Base-by-base conservation (phyloP, 192 early-diverging fungal genomes). In the Coemansia sp. region DNA sequence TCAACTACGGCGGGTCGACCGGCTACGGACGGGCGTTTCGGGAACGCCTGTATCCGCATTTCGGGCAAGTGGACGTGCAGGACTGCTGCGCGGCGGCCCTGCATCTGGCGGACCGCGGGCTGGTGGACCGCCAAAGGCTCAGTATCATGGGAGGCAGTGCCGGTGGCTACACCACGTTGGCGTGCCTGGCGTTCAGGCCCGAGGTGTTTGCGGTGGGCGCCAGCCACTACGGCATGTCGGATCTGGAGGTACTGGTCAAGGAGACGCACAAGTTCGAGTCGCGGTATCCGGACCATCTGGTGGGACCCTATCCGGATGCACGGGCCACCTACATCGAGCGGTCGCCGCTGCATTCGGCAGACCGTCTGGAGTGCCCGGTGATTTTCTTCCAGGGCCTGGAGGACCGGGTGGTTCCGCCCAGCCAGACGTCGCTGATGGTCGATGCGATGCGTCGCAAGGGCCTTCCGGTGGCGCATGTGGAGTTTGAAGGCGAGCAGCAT, bases 211-310 rank as follows among this genome's bases (percentile, higher is more conserved):
- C 83, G 23, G 86, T 85, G 2, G 90, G 89, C 20, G 82, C 85
- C 27, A 84, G 82, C 27, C 82, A 85, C 25, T 93, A 85, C 58
- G 91, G 91, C 33, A 87, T 93, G 30, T 87, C 85, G 0, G 88
- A 90, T 54, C 74, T 93, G 30, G 84, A 83, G 29, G 64, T 81
- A 0, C 61, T 93, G 66, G 82, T 82, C 19, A 79, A 86, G 67
- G 83, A 89, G 52, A 92, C 90, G n/a, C 91, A 92, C 78, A 93
- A 91, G 66, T 92, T 93, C 63, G 91, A 93, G 68, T 70, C 81
- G 22, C 72, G 72, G 60, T 90, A 88, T 34, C 76, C 83, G 1
- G 86, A 68, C 34, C 67, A 80, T 15, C 61, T 92, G 50, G 85
- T 91, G 17, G 88, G 89, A 0, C 74, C 84, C 10, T 87, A 87